A percentile compares a stretch with the other conserved stretches of the same genome.
These are phyloP conservation scores for Ceratocystis smalleyi DNA, from an alignment of 2,329 filamentous ascomycete species.

Conservation along the genomic window DNA sequence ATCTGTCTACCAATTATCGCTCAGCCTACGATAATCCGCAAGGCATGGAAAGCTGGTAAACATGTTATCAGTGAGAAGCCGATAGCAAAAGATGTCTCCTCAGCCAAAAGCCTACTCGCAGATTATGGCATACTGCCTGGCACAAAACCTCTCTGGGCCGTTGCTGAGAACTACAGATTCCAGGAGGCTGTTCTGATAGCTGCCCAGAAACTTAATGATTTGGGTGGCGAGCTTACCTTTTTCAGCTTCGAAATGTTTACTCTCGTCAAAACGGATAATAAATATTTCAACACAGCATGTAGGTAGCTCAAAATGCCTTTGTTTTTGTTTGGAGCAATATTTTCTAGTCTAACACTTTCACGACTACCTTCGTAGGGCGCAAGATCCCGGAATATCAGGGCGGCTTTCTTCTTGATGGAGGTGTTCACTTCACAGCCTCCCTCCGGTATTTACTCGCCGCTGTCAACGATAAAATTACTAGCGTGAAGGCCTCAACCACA, in stretches of 20 bases:
- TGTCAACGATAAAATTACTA: constrained; percentile 29
- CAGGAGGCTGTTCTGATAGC: constrained; percentile 39
- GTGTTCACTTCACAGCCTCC: constrained; percentile 55
- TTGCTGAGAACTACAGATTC: constrained; percentile 64
- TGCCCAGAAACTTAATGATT: background rate
- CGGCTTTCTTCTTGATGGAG: constrained; percentile 61
- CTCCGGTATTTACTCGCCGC: constrained; percentile 41
- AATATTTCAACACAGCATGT: constrained; percentile 36
- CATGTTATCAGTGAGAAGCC: constrained; percentile 58
- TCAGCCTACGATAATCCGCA: constrained; percentile 43
- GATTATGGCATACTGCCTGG: constrained; percentile 21
- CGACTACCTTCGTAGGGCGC: constrained; percentile 32
- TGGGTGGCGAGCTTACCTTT: constrained; percentile 20
- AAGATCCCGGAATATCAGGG: constrained; percentile 56
- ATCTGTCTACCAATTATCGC: constrained; percentile 46
- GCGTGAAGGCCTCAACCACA: constrained; percentile 39
- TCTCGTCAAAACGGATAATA: constrained; percentile 29
- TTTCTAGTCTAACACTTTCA: background rate
- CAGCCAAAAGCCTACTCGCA: constrained; percentile 28
- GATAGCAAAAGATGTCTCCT: constrained; percentile 42
- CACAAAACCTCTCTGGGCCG: constrained; percentile 32
- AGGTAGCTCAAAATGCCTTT: constrained; percentile 12
- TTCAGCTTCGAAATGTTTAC: constrained; percentile 30
- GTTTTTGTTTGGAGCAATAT: no score
- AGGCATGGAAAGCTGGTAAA: constrained; percentile 48